Percentiles rank a stretch among this genome's conserved stretches.
Conservation (phyloP, 768 basidiomycete genomes). For the Leccinum arenicola region DNA sequence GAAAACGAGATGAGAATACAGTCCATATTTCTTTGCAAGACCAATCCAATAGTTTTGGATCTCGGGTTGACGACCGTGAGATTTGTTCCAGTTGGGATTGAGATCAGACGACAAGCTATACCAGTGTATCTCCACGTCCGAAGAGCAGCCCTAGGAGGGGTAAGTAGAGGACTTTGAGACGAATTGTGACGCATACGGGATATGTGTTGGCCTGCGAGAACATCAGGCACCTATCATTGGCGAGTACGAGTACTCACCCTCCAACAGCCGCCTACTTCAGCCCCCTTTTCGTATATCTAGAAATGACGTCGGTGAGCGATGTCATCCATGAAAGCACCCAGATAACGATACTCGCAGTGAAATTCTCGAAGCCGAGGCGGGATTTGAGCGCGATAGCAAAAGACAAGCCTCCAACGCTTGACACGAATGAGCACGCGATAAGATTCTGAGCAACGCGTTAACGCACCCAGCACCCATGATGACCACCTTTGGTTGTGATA, state of each 20-base stretch:
- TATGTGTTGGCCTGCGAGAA: slow-evolving; percentile 30
- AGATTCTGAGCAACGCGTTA: background rate
- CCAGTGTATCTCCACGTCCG: slow-evolving; percentile 41
- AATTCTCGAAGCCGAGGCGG: slow-evolving; percentile 36
- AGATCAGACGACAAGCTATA: slow-evolving; percentile 50
- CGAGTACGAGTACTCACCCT: slow-evolving; percentile 35
- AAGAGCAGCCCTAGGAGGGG: slow-evolving; percentile 39
- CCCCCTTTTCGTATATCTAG: slow-evolving; percentile 45
- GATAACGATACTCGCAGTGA: slow-evolving; percentile 32
- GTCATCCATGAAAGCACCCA: background rate
- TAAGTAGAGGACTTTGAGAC: background rate
- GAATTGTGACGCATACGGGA: slow-evolving; percentile 13
- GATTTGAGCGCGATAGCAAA: slow-evolving; percentile 42
- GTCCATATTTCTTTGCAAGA: slow-evolving; percentile 39
- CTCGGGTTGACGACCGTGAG: slow-evolving; percentile 40
- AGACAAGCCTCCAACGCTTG: slow-evolving; percentile 41
- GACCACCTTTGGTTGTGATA: slow-evolving; percentile 13
- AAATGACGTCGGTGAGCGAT: background rate
- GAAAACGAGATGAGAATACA: slow-evolving; percentile 42
- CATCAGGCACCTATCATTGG: background rate
- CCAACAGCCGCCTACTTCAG: slow-evolving; percentile 51
- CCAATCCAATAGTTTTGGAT: slow-evolving; percentile 43
- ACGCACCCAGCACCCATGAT: slow-evolving; percentile 26
- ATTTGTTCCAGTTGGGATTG: slow-evolving; percentile 42
- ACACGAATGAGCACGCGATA: background rate